Percentiles rank a stretch among this genome's conserved stretches.
Evolutionary conservation across 192 early-diverging fungal genomes (phyloP).

Genomic region (Coemansia sp.): DNA sequence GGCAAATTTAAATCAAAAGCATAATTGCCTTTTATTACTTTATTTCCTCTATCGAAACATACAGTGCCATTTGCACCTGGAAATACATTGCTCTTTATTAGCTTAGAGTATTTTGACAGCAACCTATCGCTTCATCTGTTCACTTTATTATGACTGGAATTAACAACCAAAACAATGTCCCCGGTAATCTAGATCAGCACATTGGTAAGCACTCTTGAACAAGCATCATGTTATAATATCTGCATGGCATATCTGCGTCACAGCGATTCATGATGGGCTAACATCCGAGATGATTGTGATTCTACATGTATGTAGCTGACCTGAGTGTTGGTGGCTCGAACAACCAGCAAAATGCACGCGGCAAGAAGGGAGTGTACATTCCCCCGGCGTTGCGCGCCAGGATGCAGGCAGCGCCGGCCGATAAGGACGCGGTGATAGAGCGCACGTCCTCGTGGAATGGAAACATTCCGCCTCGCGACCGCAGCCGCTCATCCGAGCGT

Average conservation of each 20-base stretch:
- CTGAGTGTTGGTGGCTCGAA: slow-evolving; percentile 66
- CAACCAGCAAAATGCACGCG: slow-evolving; percentile 18
- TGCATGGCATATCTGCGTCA: neutral
- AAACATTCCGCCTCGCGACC: slow-evolving; percentile 41
- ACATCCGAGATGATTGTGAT: neutral
- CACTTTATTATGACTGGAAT: slow-evolving; percentile 47
- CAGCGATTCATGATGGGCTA: neutral
- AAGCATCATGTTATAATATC: neutral
- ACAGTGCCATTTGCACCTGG: slow-evolving; percentile 6
- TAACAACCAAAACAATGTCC: slow-evolving; percentile 60
- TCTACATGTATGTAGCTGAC: slow-evolving; percentile 55
- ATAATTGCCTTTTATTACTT: slow-evolving; percentile 2
- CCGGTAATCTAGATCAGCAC: slow-evolving; percentile 70
- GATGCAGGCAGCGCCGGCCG: slow-evolving; percentile 49
- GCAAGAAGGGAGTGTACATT: slow-evolving; percentile 57
- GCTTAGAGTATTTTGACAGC: neutral
- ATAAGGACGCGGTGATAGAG: slow-evolving; percentile 48
- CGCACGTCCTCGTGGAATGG: slow-evolving; percentile 57
- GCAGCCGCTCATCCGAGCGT: slow-evolving; percentile 47
- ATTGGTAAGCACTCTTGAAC: slow-evolving; percentile 56
- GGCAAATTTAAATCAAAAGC: neutral
- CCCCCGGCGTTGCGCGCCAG: slow-evolving; percentile 67
- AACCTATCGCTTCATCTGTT: neutral
- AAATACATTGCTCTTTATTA: slow-evolving; percentile 3
- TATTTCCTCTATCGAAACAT: slow-evolving; percentile 14